Base-by-base conservation (phyloP, 164 flowering plant genomes). In the Houttuynia cordata region DNA sequence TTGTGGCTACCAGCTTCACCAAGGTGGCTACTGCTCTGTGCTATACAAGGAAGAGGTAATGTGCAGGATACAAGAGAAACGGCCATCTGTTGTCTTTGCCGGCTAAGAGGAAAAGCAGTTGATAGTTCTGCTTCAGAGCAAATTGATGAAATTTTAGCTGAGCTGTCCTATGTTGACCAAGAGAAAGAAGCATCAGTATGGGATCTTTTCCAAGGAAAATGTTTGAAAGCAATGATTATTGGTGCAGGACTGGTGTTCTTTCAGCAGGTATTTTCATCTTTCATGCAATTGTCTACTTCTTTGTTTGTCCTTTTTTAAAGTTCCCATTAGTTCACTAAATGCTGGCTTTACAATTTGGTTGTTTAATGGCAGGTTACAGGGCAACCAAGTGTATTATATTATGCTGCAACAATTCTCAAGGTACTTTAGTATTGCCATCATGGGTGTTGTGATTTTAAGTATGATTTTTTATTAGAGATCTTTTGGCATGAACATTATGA, bases 1-100 rank as follows among this genome's bases (percentile, higher is more conserved):
- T 91, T 86, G 91, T 94, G 95, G 86, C 75, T 94, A 23, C 97
- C 99, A 53, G 71, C 82, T 68, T 94, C 99, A 58, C 96, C 99
- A 51, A 78, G 99, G 67, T 94, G 99, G 99, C 68, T 94, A 19
- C 84, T 94, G 51, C 75, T 90, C 60, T 64, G 95, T 66, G 91
- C 89, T 53, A 76, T 91, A 42, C 96, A 88, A 66, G 88, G 89
- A 58, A 90, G 80, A 75, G 89, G 86, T 15, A 62, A 77, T 49
- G 63, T 74, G 71, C 79, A 67, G 64, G 86, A 76, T 4, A 70
- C 82, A 51, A 80, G 67, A 79, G 87, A 88, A 63, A 65, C 52
- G n/a, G 93, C 97, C n/a, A 79, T 81, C 62, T 4, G 41, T 73
- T 82, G 91, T 70, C 78, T 90, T 64, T 79, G 87, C 70, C 81